Evolutionary conservation across 352 stramenopile genomes (phyloP), one percentile per base, ranked within the genome.

Genomic region (Thalassiosira mediterranea): DNA sequence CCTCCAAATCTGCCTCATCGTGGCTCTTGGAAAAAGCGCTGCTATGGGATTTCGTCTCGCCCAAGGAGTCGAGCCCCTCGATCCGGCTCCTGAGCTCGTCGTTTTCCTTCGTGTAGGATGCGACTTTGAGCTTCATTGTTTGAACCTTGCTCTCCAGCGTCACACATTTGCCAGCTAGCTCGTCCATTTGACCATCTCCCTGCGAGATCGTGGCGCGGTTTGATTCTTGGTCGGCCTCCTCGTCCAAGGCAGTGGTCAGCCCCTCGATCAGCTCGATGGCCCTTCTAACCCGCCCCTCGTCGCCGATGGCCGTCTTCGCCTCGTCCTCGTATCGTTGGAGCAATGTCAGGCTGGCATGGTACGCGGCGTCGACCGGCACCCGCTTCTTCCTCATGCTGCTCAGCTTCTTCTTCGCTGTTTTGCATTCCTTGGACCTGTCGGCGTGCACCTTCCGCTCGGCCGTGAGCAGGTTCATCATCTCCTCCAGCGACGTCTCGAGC

Each of bases 311-410:
- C 28, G 19, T 57, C 17, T 1, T 37, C 31, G 10, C 32, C 44
- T 49, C 44, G 47, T 25, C 10, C 60, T 72, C 69, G 15, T 59
- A 44, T 11, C 26, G 51, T 17, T 78, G 38, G 25, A 78, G 21
- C 32, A 72, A 19, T 11, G 47, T 67, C 8, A 46, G 37, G 5
- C 34, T 46, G 8, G 51, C 69, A 21, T 69, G 52, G 53, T 53
- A 78, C 10, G 69, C 69, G 17, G 69, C 69, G 47, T 78, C 69
- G 42, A 78, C 49, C n/a, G 69, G 69, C 3, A 72, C 42, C 31
- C 69, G 25, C 42, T 62, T 78, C 44, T 78, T 78, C 40, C 52
- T 58, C 40, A 78, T 19, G n/a, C 54, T 62, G 3, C 19, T 23
- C 15, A 60, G 61, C 31, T 78, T 78, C 17, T 47, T 8, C 31